phyloP scores from a whole-genome alignment of 257 asterid species.

The Datura wrightii region DNA sequence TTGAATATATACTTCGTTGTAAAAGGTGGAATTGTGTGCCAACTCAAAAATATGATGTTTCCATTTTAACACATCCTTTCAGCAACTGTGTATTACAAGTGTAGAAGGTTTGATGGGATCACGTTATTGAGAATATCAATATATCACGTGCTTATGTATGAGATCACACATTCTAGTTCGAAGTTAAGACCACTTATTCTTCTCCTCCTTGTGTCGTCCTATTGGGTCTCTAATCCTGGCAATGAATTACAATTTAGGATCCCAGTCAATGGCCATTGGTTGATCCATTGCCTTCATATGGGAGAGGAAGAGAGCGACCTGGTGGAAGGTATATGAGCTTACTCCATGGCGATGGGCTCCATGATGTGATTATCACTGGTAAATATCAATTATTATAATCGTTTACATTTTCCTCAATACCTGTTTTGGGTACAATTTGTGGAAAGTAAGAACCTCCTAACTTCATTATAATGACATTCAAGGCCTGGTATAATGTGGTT shows the following conservation, averaged over 20 bases:
- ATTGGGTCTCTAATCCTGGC: background rate
- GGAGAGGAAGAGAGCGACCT: constrained; percentile 94
- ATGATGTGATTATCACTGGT: constrained; percentile 93
- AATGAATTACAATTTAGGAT: constrained; percentile 55
- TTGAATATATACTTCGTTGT: background rate
- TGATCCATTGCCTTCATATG: constrained; percentile 90
- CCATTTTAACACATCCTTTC: background rate
- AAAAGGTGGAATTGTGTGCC: background rate
- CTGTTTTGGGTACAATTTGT: background rate
- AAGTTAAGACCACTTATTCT: background rate
- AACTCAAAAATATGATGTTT: background rate
- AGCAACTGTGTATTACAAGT: background rate
- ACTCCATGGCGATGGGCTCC: constrained; percentile 88
- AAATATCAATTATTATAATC: constrained; percentile 16
- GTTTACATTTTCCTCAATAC: background rate
- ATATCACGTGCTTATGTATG: background rate
- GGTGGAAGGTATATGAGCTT: constrained; percentile 94
- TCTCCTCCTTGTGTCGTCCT: background rate
- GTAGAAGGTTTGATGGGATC: background rate
- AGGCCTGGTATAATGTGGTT: background rate
- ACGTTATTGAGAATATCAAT: background rate
- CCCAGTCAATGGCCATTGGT: constrained; percentile 73
- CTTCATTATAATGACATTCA: background rate
- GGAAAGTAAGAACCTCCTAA: background rate
- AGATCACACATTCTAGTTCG: background rate